These are phyloP conservation scores for Daedaleopsis nitida DNA, from an alignment of 768 basidiomycete genomes.

Conservation along the genomic window DNA sequence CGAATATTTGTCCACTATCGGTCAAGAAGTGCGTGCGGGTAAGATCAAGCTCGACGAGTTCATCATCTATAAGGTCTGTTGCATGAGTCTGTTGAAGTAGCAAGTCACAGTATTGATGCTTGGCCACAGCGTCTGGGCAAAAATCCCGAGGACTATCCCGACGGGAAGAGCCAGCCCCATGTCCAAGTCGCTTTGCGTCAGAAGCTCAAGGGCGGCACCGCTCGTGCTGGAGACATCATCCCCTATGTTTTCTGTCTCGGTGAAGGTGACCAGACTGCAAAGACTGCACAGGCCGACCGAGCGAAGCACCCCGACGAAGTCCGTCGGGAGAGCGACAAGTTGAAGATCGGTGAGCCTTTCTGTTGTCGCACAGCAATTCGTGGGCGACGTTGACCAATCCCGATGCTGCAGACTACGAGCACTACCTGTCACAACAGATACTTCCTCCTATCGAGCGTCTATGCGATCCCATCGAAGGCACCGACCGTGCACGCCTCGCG, in stretches of 20 bases:
- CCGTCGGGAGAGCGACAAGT: conserved; percentile 60
- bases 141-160: conserved; percentile 96
- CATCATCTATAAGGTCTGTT: conserved; percentile 85
- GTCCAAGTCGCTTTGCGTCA: conserved; percentile 93
- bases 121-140: conserved; percentile 82
- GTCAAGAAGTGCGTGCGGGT: conserved; percentile 78
- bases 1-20: conserved; percentile 78
- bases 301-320: conserved; percentile 96
- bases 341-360: conserved; percentile 69
- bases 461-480: conserved; percentile 96
- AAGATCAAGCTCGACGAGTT: conserved; percentile 89
- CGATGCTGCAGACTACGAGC: conserved; percentile 71
- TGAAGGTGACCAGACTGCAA: conserved; percentile 70
- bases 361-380: neutral
- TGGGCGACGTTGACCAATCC: neutral
- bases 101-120: neutral
- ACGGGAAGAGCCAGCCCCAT: conserved; percentile 93
- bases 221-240: conserved; percentile 89
- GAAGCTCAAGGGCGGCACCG: conserved; percentile 81
- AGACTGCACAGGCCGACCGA: conserved; percentile 81
- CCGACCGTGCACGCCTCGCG: conserved; percentile 87
- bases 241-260: conserved; percentile 91
- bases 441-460: conserved; percentile 93
- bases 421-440: conserved; percentile 90
- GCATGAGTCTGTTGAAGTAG: conserved; percentile 2